These are phyloP conservation scores for Aspergillus diversus DNA, from an alignment of 495 filamentous ascomycete genomes.

Conservation along the genomic window DNA sequence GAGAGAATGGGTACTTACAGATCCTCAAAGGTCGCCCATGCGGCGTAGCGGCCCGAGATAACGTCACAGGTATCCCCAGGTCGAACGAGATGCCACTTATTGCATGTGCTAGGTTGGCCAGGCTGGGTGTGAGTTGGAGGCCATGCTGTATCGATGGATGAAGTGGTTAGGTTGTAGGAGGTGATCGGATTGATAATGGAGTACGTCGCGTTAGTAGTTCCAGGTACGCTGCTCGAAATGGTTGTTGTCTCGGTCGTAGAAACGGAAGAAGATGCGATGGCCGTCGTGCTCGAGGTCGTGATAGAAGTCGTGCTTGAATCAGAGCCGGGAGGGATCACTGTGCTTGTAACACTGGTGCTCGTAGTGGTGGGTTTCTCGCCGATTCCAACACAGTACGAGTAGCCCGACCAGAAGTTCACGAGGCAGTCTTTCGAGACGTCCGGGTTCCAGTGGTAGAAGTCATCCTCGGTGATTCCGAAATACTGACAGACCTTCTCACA, in stretches of 20 bases:
- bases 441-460: slow-evolving; percentile 33
- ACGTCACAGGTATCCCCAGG: slow-evolving; percentile 27
- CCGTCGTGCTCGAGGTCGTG: neutral
- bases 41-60: slow-evolving; percentile 19
- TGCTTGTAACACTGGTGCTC: neutral
- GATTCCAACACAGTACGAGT: slow-evolving; percentile 24
- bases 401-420: slow-evolving; percentile 17
- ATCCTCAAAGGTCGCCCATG: slow-evolving; percentile 10
- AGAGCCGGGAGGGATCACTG: no score
- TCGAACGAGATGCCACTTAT: slow-evolving; percentile 23
- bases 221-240: neutral
- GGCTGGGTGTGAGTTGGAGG: slow-evolving; percentile 29
- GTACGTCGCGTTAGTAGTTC: slow-evolving; percentile 13
- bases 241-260: neutral
- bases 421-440: slow-evolving; percentile 26
- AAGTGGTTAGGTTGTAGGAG: slow-evolving; percentile 3
- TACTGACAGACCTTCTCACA: slow-evolving; percentile 18
- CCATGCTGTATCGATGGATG: slow-evolving; percentile 14
- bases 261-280: neutral
- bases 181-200: slow-evolving; percentile 19
- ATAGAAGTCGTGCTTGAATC: neutral
- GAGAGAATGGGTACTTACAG: slow-evolving; percentile 10
- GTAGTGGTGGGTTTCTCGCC: neutral
- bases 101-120: slow-evolving; percentile 26
- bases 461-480: slow-evolving; percentile 18